These are phyloP conservation scores for Trichosporon sp. DNA, from an alignment of 1,284 basidiomycete species.

Conservation along the genomic window DNA sequence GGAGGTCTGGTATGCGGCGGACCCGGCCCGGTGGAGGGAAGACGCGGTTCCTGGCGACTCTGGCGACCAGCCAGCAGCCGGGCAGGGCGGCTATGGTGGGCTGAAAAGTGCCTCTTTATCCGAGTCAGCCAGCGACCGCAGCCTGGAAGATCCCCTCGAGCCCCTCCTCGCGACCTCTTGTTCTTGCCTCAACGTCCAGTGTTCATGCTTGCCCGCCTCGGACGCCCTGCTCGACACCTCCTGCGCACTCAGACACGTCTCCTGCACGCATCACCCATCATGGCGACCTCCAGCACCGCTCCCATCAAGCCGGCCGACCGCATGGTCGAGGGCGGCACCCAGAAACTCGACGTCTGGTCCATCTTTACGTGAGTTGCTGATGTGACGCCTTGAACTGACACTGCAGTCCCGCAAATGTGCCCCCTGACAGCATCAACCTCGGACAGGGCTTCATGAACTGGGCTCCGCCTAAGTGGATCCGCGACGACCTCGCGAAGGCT, in stretches of 20 bases:
- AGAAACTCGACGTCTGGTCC: conserved; percentile 77
- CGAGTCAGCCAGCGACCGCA: not conserved
- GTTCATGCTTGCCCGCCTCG: conserved; percentile 7
- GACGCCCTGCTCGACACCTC: not conserved
- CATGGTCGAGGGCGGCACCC: conserved; percentile 44
- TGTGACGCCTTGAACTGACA: not conserved
- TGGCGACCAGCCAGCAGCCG: too few relatives aligned
- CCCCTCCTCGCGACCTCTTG: not conserved
- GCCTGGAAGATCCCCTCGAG: not conserved
- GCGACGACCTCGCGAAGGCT: conserved; percentile 66
- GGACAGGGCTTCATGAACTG: conserved; percentile 89
- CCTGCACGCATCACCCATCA: conserved; percentile 16
- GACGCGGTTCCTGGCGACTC: not conserved
- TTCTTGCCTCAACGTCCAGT: not conserved
- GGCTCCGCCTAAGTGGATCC: conserved; percentile 76
- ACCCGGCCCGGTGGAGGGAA: not conserved
- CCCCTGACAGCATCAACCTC: conserved; percentile 79
- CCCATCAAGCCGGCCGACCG: conserved; percentile 39
- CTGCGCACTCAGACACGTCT: conserved; percentile 3
- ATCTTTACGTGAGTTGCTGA: conserved; percentile 71
- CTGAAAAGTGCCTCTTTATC: not conserved
- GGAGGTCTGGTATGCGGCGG: not conserved
- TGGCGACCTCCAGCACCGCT: conserved; percentile 26
- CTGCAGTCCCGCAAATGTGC: conserved; percentile 71
- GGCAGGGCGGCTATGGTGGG: not conserved